Evolutionary conservation across 2,329 filamentous ascomycete species (phyloP).

Genomic region (Phaeomoniella chlamydospora): DNA sequence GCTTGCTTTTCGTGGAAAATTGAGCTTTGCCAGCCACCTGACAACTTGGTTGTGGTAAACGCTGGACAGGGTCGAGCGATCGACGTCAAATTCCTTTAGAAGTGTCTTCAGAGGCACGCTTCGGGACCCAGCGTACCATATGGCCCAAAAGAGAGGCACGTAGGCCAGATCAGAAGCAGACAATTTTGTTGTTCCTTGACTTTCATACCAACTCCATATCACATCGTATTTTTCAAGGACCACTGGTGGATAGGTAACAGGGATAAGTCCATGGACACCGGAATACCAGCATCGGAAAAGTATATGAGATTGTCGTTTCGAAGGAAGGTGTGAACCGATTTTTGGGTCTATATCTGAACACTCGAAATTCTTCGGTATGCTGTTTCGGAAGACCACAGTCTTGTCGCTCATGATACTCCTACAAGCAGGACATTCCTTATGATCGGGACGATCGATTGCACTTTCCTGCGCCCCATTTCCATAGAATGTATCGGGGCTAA

Average conservation of each 20-base stretch:
- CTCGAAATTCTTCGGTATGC: constrained; percentile 19
- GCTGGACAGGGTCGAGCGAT: constrained; percentile 20
- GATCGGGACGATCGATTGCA: constrained; percentile 1
- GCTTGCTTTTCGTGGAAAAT: constrained; percentile 29
- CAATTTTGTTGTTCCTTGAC: constrained; percentile 17
- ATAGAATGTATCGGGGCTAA: constrained; percentile 6
- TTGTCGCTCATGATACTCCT: constrained; percentile 18
- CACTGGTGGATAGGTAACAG: constrained; percentile 27
- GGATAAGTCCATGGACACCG: constrained; percentile 29
- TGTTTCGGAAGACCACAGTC: constrained; percentile 20
- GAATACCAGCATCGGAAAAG: constrained; percentile 32
- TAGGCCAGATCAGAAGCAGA: constrained; percentile 24
- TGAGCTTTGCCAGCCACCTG: constrained; percentile 24
- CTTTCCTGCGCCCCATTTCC: constrained; percentile 3
- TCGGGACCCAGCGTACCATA: constrained; percentile 33
- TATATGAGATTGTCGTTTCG: constrained; percentile 28
- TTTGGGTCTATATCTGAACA: constrained; percentile 20
- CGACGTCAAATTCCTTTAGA: constrained; percentile 7
- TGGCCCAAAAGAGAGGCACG: constrained; percentile 28
- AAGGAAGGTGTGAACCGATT: constrained; percentile 25
- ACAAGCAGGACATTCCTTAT: constrained; percentile 7
- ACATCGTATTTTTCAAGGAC: constrained; percentile 23
- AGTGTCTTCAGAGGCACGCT: constrained; percentile 22
- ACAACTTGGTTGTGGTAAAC: constrained; percentile 27
- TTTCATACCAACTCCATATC: constrained; percentile 32